phyloP scores from a whole-genome alignment of 2,329 filamentous ascomycete genomes.

The Mycosphaerella sp. region DNA sequence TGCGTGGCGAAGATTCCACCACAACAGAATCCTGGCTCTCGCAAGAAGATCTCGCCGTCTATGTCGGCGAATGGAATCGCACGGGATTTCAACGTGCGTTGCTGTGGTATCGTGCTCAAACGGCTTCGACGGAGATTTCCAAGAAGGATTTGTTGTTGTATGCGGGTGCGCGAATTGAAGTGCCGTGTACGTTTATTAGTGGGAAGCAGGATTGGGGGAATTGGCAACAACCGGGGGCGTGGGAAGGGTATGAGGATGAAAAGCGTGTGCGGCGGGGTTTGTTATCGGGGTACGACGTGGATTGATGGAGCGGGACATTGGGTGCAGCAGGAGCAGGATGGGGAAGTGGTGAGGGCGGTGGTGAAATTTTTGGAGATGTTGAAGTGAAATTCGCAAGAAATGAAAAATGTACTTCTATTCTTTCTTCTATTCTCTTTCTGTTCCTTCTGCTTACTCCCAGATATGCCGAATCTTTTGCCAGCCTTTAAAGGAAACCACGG shows the following conservation, averaged over 20 bases:
- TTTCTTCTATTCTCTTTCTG: too few relatives aligned
- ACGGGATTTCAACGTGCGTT: constrained; percentile 60
- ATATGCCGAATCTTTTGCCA: constrained; percentile 34
- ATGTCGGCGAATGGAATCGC: constrained; percentile 54
- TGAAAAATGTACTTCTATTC: too few relatives aligned
- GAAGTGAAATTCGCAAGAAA: background rate
- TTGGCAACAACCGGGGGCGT: constrained; percentile 58
- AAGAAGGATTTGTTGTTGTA: constrained; percentile 52
- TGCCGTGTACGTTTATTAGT: constrained; percentile 56
- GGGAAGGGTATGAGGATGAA: constrained; percentile 50
- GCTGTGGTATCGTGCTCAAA: constrained; percentile 61
- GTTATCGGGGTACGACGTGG: constrained; percentile 49
- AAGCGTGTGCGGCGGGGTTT: constrained; percentile 35
- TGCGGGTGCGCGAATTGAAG: constrained; percentile 54
- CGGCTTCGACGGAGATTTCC: constrained; percentile 39
- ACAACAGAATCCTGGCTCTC: constrained; percentile 51
- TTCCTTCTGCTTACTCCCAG: constrained; percentile 13
- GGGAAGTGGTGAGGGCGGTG: constrained; percentile 38
- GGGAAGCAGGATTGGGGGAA: constrained; percentile 61
- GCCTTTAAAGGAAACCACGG: constrained; percentile 24
- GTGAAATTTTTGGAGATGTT: background rate
- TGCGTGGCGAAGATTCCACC: constrained; percentile 46
- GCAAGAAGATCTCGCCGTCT: constrained; percentile 53
- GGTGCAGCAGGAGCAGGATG: constrained; percentile 61
- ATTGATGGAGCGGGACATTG: constrained; percentile 61